Base-by-base conservation (phyloP, 176 grass and related monocot species). In the Avena sativa region DNA sequence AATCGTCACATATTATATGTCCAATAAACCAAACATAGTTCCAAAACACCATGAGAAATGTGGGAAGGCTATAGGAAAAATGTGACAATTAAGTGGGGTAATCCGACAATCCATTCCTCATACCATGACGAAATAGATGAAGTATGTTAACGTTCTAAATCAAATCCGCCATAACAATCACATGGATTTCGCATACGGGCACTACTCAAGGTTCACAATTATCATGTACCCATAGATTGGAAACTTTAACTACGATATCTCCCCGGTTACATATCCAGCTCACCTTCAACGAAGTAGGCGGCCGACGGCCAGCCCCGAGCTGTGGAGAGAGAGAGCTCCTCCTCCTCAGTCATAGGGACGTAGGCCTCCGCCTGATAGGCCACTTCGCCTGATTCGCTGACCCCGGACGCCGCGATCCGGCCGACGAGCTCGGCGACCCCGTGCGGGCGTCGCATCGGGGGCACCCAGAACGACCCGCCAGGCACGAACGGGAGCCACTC, bases 401-500 rank as follows among this genome's bases (percentile, higher is more conserved):
- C 12, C 2, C 76, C 76, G 2, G 84, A 88, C 1, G 84, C 90
- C 4, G 87, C 80, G 46, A 94, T 76, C 79, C 84, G 83, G 17
- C 91, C 87, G 12, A 94, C 7, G 83, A 96, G 88, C 69, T 99
- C 92, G 20, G 84, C 81, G 47, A 92, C 65, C 30, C 94, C 92
- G 2, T 81, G 59, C 21, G 87, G 90, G 51, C 88, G 92, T 34
- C 85, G 89, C 53, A 95, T 40, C 8, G 94, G 91, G 32, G 97
- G 94, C 5, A 99, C 92, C 94, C 94, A 99, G 91, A 96, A 99
- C 5, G 94, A 99, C 0, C 85, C 83, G 8, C 94, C 97, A 0
- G 97, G 94, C 5, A 99, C 83, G 87, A 99, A 99, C 12, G 97
- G 97, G 9, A 99, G 90, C 97, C 94, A 99, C 44, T 96, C 97